Evolutionary conservation across 2,329 filamentous ascomycete species (phyloP).

Genomic region (Paracamarosporium sp.): DNA sequence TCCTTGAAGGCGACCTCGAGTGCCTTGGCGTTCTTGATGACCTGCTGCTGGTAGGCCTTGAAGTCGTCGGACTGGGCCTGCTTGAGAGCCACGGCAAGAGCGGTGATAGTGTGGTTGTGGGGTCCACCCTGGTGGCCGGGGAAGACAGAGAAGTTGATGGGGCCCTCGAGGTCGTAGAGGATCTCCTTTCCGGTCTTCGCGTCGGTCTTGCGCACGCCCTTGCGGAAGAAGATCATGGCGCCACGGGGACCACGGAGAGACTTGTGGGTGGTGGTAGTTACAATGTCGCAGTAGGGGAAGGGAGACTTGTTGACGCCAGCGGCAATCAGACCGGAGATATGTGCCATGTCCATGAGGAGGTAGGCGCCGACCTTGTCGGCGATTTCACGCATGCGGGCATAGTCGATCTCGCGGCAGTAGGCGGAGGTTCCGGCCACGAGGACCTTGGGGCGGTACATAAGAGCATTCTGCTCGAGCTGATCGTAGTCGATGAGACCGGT

Average conservation of each 20-base stretch:
- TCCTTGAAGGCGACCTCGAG: conserved; percentile 72
- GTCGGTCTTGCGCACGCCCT: conserved; percentile 83
- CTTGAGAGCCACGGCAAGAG: conserved; percentile 90
- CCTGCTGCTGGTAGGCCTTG: conserved; percentile 88
- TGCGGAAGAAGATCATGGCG: conserved; percentile 98
- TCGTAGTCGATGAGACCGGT: conserved; percentile 97
- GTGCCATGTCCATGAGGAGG: conserved; percentile 93
- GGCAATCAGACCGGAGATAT: conserved; percentile 93
- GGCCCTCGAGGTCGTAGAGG: conserved; percentile 86
- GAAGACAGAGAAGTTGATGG: conserved; percentile 97
- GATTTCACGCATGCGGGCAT: conserved; percentile 88
- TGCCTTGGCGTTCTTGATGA: conserved; percentile 89
- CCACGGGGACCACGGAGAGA: conserved; percentile 92
- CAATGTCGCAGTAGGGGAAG: conserved; percentile 88
- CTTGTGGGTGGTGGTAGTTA: conserved; percentile 98
- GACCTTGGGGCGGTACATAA: conserved; percentile 92
- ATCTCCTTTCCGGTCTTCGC: conserved; percentile 85
- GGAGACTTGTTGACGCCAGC: conserved; percentile 90
- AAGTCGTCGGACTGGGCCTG: conserved; percentile 91
- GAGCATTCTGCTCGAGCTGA: conserved; percentile 83
- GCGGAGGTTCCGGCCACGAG: conserved; percentile 94
- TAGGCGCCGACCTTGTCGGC: conserved; percentile 92
- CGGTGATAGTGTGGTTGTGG: conserved; percentile 99
- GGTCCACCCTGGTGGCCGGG: conserved; percentile 97
- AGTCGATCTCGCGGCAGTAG: conserved; percentile 96